A percentile compares a stretch with the other conserved stretches of the same genome.
phyloP scores from a whole-genome alignment of 140 eudicot species.

The Flaveria floridana region DNA sequence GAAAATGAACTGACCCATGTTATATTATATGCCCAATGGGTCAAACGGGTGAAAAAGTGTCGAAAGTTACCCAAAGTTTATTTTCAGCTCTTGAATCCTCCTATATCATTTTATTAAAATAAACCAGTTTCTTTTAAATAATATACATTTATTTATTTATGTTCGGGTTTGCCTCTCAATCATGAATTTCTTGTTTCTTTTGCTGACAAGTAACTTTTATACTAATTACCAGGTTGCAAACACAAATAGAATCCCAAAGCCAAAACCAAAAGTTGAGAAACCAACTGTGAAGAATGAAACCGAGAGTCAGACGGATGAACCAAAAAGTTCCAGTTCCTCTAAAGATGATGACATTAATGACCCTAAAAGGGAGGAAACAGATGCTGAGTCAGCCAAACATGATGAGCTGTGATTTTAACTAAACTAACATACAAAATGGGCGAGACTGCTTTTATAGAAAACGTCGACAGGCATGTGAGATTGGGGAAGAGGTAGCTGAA shows the following conservation, averaged over 20 bases:
- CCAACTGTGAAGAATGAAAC: slow-evolving; percentile 60
- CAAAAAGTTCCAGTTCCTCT: slow-evolving; percentile 42
- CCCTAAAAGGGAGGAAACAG: slow-evolving; percentile 38
- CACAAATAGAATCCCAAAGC: slow-evolving; percentile 79
- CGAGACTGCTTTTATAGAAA: slow-evolving; percentile 29
- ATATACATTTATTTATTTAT: neutral
- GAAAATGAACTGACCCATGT: neutral
- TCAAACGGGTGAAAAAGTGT: neutral
- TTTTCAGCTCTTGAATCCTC: neutral
- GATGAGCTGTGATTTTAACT: slow-evolving; percentile 70
- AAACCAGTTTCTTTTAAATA: neutral
- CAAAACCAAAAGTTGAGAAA: slow-evolving; percentile 90
- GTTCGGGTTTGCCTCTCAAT: neutral
- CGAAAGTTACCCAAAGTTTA: neutral
- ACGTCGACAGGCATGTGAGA: slow-evolving; percentile 25
- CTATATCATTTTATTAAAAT: neutral
- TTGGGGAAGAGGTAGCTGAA: slow-evolving; percentile 37
- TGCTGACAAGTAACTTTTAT: slow-evolving; percentile 10
- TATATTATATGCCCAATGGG: neutral
- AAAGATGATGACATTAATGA: slow-evolving; percentile 32
- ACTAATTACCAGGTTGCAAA: slow-evolving; percentile 57
- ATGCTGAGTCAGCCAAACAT: slow-evolving; percentile 35
- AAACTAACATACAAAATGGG: slow-evolving; percentile 19
- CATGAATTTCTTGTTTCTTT: slow-evolving; percentile 5
- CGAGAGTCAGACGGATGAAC: slow-evolving; percentile 43